phyloP scores from a whole-genome alignment of 495 filamentous ascomycete genomes.

The Penicillium fimorum region DNA sequence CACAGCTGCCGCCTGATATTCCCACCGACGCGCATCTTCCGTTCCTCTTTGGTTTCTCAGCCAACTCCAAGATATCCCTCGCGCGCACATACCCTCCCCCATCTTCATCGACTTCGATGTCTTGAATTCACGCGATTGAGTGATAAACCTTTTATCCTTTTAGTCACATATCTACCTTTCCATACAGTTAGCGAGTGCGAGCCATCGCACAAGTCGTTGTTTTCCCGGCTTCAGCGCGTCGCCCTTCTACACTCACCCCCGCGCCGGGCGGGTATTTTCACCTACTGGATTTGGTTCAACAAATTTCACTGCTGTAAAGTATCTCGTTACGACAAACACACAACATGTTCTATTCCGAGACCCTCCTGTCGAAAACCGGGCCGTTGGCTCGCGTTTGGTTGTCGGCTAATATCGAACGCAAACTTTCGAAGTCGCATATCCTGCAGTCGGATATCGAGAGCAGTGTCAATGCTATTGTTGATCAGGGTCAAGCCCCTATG shows the following conservation, averaged over 20 bases:
- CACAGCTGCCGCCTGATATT: constrained; percentile 23
- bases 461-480: constrained; percentile 91
- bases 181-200: constrained; percentile 11
- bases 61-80: constrained; percentile 25
- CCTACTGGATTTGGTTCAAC: constrained; percentile 16
- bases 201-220: constrained; percentile 31
- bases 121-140: constrained; percentile 18
- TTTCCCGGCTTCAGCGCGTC: constrained; percentile 44
- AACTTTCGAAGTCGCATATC: constrained; percentile 92
- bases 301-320: constrained; percentile 12
- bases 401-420: constrained; percentile 95
- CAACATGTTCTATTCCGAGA: constrained; percentile 97
- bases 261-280: constrained; percentile 38
- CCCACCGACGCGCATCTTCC: constrained; percentile 29
- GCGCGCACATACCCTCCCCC: constrained; percentile 11
- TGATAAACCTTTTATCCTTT: constrained; percentile 8
- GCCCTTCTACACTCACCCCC: constrained; percentile 37
- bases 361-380: constrained; percentile 92
- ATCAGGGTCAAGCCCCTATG: constrained; percentile 90
- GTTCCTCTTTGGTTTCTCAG: constrained; percentile 26
- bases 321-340: constrained; percentile 24
- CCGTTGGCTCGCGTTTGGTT: constrained; percentile 97
- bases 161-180: constrained; percentile 2
- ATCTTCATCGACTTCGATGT: constrained; percentile 12
- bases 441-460: constrained; percentile 88